A percentile compares a stretch with the other conserved stretches of the same genome.
Conservation (phyloP, 1,284 basidiomycete species). For the Ustilago shanxiensis region DNA sequence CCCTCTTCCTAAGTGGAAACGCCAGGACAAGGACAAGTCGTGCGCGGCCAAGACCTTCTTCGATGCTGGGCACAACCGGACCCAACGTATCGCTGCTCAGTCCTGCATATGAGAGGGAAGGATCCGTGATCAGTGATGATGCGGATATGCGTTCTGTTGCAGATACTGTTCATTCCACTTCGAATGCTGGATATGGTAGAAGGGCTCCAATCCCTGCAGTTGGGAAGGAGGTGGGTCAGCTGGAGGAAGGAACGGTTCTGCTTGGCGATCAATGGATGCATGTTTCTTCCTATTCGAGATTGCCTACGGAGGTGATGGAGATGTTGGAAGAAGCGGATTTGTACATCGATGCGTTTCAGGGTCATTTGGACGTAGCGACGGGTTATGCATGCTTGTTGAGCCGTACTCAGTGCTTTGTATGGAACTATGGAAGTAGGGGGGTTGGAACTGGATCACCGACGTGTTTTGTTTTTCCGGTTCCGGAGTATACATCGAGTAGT, state of each 20-base stretch:
- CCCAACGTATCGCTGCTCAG: slow-evolving; percentile 38
- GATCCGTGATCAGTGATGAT: slow-evolving; percentile 33
- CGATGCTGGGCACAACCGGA: slow-evolving; percentile 34
- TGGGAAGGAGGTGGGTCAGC: slow-evolving; percentile 27
- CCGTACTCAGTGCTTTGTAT: slow-evolving; percentile 57
- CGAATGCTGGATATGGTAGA: slow-evolving; percentile 11
- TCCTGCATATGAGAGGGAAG: slow-evolving; percentile 35
- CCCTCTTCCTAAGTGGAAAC: slow-evolving; percentile 17
- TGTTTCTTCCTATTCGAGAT: slow-evolving; percentile 48
- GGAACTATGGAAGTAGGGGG: slow-evolving; percentile 60
- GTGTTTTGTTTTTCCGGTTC: slow-evolving; percentile 57
- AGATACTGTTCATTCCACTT: slow-evolving; percentile 26
- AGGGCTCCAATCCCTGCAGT: background rate
- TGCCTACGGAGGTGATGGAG: slow-evolving; percentile 53
- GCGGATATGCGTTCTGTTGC: slow-evolving; percentile 42
- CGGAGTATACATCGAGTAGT: slow-evolving; percentile 36
- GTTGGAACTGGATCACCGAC: slow-evolving; percentile 47
- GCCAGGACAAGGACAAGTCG: slow-evolving; percentile 17
- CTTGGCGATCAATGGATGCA: slow-evolving; percentile 51
- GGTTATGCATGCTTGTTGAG: slow-evolving; percentile 61
- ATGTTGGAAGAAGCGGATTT: slow-evolving; percentile 41
- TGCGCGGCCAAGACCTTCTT: slow-evolving; percentile 37
- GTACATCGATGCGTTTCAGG: slow-evolving; percentile 55
- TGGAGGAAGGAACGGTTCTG: slow-evolving; percentile 54
- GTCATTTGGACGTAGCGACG: slow-evolving; percentile 54